phyloP scores from a whole-genome alignment of 2,329 filamentous ascomycete species.

The Fusarium acutatum region DNA sequence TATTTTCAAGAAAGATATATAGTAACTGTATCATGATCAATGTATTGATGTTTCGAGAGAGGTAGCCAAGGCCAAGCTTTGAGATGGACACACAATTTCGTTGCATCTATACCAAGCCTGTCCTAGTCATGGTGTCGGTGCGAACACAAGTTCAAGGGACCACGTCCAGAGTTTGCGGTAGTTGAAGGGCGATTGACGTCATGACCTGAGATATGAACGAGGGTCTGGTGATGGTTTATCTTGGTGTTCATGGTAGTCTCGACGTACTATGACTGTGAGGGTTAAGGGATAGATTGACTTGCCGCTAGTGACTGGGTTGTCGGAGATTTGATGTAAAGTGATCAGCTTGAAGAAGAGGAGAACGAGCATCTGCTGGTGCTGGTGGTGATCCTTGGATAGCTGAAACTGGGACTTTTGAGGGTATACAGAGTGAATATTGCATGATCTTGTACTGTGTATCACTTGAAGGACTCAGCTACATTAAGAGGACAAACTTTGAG shows the following conservation, averaged over 20 bases:
- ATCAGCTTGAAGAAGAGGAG: neutral
- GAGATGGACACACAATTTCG: neutral
- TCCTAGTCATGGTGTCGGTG: conserved; percentile 12
- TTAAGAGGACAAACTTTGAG: neutral
- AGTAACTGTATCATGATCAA: neutral
- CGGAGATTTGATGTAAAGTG: neutral
- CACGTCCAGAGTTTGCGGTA: conserved; percentile 2
- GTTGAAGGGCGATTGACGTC: conserved; percentile 27
- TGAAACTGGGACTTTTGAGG: conserved; percentile 8
- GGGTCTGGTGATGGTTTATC: conserved; percentile 22
- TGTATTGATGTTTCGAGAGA: neutral
- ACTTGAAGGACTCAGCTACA: neutral
- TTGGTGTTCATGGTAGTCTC: conserved; percentile 15
- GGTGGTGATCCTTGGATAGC: conserved; percentile 23
- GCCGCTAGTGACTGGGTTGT: neutral
- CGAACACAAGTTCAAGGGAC: conserved; percentile 26
- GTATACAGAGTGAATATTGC: neutral
- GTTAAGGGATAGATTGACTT: neutral
- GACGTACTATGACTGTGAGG: neutral
- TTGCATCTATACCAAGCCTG: conserved; percentile 12
- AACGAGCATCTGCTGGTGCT: neutral
- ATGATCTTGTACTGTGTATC: neutral
- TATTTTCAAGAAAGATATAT: neutral
- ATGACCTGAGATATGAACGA: neutral
- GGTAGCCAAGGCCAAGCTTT: neutral